Evolutionary conservation across 768 basidiomycete genomes (phyloP).

Genomic region (Chalciporus sphaerocephalus): DNA sequence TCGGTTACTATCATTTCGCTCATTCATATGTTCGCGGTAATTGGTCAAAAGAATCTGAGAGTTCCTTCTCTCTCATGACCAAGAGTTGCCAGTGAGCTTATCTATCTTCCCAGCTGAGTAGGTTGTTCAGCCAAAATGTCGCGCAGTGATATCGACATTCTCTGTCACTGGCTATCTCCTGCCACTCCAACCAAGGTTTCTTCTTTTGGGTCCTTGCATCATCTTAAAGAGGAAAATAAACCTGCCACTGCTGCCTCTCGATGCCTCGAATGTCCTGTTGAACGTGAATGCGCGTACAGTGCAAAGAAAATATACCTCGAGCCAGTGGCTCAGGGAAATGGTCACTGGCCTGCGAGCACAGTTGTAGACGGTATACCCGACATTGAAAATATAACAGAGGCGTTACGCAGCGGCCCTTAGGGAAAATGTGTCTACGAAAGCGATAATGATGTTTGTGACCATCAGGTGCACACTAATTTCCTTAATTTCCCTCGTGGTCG

Average conservation of each 20-base stretch:
- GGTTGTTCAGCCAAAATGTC: slow-evolving; percentile 1
- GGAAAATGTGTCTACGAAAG: slow-evolving; percentile 84
- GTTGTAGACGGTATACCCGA: slow-evolving; percentile 81
- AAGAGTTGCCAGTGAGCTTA: slow-evolving; percentile 81
- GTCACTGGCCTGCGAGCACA: slow-evolving; percentile 59
- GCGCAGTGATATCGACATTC: slow-evolving; percentile 75
- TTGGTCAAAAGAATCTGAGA: slow-evolving; percentile 65
- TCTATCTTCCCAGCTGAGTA: neutral
- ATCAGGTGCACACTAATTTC: slow-evolving; percentile 46
- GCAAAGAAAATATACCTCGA: slow-evolving; percentile 87
- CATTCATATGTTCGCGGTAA: slow-evolving; percentile 85
- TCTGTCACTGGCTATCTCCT: slow-evolving; percentile 74
- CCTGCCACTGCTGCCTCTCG: slow-evolving; percentile 63
- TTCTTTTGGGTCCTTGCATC: slow-evolving; percentile 81
- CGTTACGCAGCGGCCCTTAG: slow-evolving; percentile 66
- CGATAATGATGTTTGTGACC: slow-evolving; percentile 83
- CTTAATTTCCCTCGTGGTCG: neutral
- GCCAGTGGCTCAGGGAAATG: slow-evolving; percentile 47
- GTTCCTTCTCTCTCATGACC: slow-evolving; percentile 81
- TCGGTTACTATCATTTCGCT: slow-evolving; percentile 85
- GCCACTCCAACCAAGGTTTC: slow-evolving; percentile 64
- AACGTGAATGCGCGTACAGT: slow-evolving; percentile 76
- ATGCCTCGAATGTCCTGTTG: slow-evolving; percentile 74
- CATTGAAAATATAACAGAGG: slow-evolving; percentile 77
- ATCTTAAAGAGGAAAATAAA: slow-evolving; percentile 73